Evolutionary conservation across 495 filamentous ascomycete genomes (phyloP).

Genomic region (Talaromyces nanjingensis): DNA sequence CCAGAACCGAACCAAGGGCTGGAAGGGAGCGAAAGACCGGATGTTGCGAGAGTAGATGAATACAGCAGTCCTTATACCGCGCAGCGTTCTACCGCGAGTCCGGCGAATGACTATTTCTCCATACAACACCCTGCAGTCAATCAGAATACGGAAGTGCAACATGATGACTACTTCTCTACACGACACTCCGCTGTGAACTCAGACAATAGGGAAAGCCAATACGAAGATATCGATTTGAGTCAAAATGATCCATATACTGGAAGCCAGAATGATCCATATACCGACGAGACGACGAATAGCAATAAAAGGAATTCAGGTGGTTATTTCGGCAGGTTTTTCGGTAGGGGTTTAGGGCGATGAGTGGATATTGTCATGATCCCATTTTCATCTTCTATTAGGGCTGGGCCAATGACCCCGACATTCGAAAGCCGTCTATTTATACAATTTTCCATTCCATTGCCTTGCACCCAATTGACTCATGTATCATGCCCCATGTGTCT

Average conservation of each 20-base stretch:
- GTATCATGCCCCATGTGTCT: too few relatives aligned
- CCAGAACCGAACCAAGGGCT: too few relatives aligned
- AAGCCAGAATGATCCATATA: background rate
- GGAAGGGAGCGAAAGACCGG: background rate
- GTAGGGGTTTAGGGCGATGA: too few relatives aligned
- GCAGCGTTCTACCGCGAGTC: background rate
- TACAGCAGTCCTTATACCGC: background rate
- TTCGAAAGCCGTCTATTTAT: too few relatives aligned
- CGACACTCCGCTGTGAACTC: background rate
- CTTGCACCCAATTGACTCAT: too few relatives aligned
- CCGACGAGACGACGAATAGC: background rate
- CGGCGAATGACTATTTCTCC: background rate
- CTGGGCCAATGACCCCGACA: too few relatives aligned
- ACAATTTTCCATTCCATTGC: too few relatives aligned
- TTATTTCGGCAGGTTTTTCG: background rate
- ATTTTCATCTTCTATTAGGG: too few relatives aligned
- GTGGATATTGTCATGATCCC: too few relatives aligned
- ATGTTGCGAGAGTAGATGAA: background rate
- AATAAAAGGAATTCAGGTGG: background rate
- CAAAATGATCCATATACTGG: too few relatives aligned
- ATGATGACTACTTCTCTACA: background rate
- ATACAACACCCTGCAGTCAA: background rate
- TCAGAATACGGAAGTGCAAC: background rate
- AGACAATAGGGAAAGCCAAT: background rate
- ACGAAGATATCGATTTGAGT: background rate